Evolutionary conservation across 768 basidiomycete genomes (phyloP), one percentile per base, ranked within the genome.

Genomic region (Albatrellus ellisii): DNA sequence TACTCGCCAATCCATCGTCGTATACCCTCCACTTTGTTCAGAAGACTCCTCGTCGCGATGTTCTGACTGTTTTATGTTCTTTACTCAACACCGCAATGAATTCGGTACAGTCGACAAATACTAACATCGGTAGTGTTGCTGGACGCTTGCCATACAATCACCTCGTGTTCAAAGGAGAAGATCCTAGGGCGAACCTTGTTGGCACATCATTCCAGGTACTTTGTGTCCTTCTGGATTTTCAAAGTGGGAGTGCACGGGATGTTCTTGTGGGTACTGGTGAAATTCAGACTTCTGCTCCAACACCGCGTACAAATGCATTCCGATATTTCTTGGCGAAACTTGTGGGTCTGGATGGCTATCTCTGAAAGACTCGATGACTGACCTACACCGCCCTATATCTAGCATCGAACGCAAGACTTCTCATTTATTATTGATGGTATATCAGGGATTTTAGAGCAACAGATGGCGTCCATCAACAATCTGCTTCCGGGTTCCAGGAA

Each of bases 341-440:
- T 56, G 89, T 81, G 49, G 51, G 77, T 62, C 10, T 2, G 35
- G 28, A n/a, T n/a, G n/a, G 41, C 12, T 40, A 24, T 45, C 39
- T 21, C n/a, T 18, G 6, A 4, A 11, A 38, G 26, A 10, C n/a
- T 27, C 1, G 18, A 4, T 32, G 8, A 12, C 11, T 22, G 33
- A 32, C 31, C 22, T 8, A 12, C 27, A 11, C 34, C 41, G 25
- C 36, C 25, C 26, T 38, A 20, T 33, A 17, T 47, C 6, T 36
- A 94, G 84, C 94, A 99, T 62, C 81, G 94, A 11, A 73, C 74
- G 2, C 78, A 83, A 60, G 95, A 99, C 58, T 88, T 95, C 53
- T 63, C 74, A 20, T 94, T 92, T 59, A 69, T 98, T 37, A 52
- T 88, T 15, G 68, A 77, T 25, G 91, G 94, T 4, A 65, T 90